Evolutionary conservation across 208 protist species (phyloP), one percentile per base, ranked within the genome.

Genomic region (Trypanosoma mega): DNA sequence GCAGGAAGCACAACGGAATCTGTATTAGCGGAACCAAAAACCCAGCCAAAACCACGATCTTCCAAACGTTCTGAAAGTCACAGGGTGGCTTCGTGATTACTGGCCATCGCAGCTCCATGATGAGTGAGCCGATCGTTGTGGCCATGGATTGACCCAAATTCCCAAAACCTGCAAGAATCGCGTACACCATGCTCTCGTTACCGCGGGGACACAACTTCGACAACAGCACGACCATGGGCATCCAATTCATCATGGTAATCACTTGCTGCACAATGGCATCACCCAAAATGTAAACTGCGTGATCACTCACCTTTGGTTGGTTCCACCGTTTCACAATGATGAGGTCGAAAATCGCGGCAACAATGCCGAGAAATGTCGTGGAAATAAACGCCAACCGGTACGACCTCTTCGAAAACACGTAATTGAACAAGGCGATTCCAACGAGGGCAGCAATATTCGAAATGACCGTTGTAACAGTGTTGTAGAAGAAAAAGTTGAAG

Each of bases 401-500:
- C 50, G 55, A 33, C 52, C 60, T 58, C 37, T 64, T 60, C 23
- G 63, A 61, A 45, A 87, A 80, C 47, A 77, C 37, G 23, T 67
- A 46, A 33, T 12, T 56, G 69, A 87, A 85, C 21, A 73, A 27
- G 16, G 46, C 16, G 24, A 55, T 57, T 24, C 81, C 77, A 31
- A 65, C 2, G 8, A 76, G 26, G 9, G 64, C 68, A 24, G 50
- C 73, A 31, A 78, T 57, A 46, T 72, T 61, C 12, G 26, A 31
- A 31, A 87, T 76, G 16, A 82, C 27, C 23, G 60, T 23, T 9
- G 63, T 57, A 44, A 71, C 54, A 3, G 81, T 85, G 16, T 64
- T 31, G 74, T 87, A 85, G 70, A 83, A 87, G 26, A 43, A 60
- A 61, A 80, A 79, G 31, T 54, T 61, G 59, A 87, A 87, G 68